Conservation (phyloP, 2,329 filamentous ascomycete species). For the Salinomyces thailandicus region DNA sequence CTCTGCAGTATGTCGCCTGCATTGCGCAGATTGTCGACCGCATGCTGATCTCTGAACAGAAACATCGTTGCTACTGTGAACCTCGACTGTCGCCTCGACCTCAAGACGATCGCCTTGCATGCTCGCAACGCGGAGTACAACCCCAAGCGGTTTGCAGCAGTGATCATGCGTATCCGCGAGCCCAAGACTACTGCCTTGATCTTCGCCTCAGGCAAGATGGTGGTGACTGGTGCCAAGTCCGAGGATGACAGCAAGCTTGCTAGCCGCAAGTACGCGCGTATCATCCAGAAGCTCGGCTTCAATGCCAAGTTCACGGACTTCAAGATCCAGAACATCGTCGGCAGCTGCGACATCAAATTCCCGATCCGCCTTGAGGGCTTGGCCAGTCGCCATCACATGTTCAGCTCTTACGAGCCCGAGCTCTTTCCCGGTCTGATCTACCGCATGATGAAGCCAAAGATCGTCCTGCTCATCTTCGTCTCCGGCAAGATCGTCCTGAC, state of each 20-base stretch:
- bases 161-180: slow-evolving; percentile 99
- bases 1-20: slow-evolving; percentile 80
- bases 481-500: slow-evolving; percentile 97
- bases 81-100: slow-evolving; percentile 69
- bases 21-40: slow-evolving; percentile 20
- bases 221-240: slow-evolving; percentile 94
- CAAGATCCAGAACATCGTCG: slow-evolving; percentile 99
- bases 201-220: slow-evolving; percentile 99
- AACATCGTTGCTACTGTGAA: slow-evolving; percentile 99
- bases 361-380: slow-evolving; percentile 93
- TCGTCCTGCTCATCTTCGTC: slow-evolving; percentile 74
- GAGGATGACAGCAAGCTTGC: slow-evolving; percentile 97
- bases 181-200: slow-evolving; percentile 97
- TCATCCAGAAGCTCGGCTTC: slow-evolving; percentile 99
- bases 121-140: slow-evolving; percentile 1
- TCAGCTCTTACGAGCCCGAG: slow-evolving; percentile 97
- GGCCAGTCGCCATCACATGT: slow-evolving; percentile 95
- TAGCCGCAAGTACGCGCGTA: slow-evolving; percentile 93
- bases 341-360: slow-evolving; percentile 98
- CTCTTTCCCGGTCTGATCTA: slow-evolving; percentile 99
- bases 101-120: slow-evolving; percentile 98
- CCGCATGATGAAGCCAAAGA: slow-evolving; percentile 98
- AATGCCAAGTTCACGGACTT: slow-evolving; percentile 99
- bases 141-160: slow-evolving; percentile 82
- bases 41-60: slow-evolving; percentile 44